Percentiles rank a stretch among this genome's conserved stretches.
These are phyloP conservation scores for Leucoagaricus sp. DNA, from an alignment of 1,284 basidiomycete genomes.

Conservation along the genomic window DNA sequence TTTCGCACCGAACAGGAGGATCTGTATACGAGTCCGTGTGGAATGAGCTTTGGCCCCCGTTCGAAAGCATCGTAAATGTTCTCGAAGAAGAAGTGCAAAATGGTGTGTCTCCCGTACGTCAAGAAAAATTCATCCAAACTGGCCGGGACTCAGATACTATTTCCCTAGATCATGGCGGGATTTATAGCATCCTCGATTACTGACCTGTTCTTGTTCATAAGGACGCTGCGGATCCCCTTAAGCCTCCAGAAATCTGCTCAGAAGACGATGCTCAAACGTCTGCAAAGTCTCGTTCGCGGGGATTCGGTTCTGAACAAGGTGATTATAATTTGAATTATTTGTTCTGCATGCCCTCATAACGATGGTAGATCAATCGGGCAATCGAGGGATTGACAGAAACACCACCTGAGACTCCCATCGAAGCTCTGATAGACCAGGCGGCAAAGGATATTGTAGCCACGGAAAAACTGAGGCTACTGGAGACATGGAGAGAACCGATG, in stretches of 20 bases:
- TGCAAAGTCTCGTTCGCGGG: slow-evolving; percentile 45
- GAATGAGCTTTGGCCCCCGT: slow-evolving; percentile 75
- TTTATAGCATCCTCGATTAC: slow-evolving; percentile 61
- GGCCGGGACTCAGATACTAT: not conserved
- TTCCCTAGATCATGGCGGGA: slow-evolving; percentile 50
- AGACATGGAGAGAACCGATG: slow-evolving; percentile 36
- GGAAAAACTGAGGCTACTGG: slow-evolving; percentile 58
- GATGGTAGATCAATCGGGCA: slow-evolving; percentile 50
- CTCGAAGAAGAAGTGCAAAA: slow-evolving; percentile 48
- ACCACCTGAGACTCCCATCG: slow-evolving; percentile 43
- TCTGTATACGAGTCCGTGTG: slow-evolving; percentile 49
- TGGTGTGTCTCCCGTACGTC: slow-evolving; percentile 49
- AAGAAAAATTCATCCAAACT: not conserved
- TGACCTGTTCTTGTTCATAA: slow-evolving; percentile 65
- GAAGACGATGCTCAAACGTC: slow-evolving; percentile 46
- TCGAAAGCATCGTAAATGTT: slow-evolving; percentile 52
- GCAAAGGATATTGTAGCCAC: slow-evolving; percentile 59
- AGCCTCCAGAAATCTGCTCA: slow-evolving; percentile 54
- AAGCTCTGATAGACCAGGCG: slow-evolving; percentile 51
- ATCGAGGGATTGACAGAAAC: slow-evolving; percentile 50
- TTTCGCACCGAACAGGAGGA: slow-evolving; percentile 32
- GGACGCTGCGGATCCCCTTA: slow-evolving; percentile 53
- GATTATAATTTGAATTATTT: slow-evolving; percentile 11
- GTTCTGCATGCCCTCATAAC: not conserved
- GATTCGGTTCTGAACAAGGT: slow-evolving; percentile 55